Evolutionary conservation across 2,329 filamentous ascomycete species (phyloP).

Genomic region (Aschersonia sp.): DNA sequence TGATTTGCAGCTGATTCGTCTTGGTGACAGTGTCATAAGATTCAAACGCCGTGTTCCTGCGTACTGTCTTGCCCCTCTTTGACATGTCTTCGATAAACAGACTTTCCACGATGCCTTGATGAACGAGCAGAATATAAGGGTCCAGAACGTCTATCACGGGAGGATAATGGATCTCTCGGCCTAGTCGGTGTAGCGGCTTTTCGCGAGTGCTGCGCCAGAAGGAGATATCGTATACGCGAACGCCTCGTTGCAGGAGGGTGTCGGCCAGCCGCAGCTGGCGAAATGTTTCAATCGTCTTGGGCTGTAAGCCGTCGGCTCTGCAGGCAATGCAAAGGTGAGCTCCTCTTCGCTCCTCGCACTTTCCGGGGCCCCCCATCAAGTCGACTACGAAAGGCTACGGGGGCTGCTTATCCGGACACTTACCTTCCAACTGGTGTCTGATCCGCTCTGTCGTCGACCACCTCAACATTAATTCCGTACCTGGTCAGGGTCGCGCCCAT

Average conservation of each 20-base stretch:
- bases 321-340: slow-evolving; percentile 1
- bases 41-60: slow-evolving; percentile 49
- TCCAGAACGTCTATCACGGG: slow-evolving; percentile 41
- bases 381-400: neutral
- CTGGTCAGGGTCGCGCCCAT: slow-evolving; percentile 41
- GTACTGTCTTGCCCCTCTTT: slow-evolving; percentile 47
- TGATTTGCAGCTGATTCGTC: slow-evolving; percentile 30
- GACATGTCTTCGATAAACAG: slow-evolving; percentile 55
- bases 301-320: slow-evolving; percentile 58
- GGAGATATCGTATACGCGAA: slow-evolving; percentile 58
- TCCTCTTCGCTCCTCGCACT: slow-evolving; percentile 1
- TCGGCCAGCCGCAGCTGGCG: slow-evolving; percentile 62
- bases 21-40: slow-evolving; percentile 33
- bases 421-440: slow-evolving; percentile 50
- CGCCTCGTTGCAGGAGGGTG: slow-evolving; percentile 48
- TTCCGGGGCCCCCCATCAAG: neutral
- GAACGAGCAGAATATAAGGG: slow-evolving; percentile 43
- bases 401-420: slow-evolving; percentile 1
- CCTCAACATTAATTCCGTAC: slow-evolving; percentile 48
- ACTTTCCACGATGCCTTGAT: slow-evolving; percentile 64
- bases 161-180: slow-evolving; percentile 56
- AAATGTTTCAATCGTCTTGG: slow-evolving; percentile 66
- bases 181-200: slow-evolving; percentile 41
- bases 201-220: slow-evolving; percentile 49
- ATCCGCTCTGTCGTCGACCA: slow-evolving; percentile 55